A percentile compares a stretch with the other conserved stretches of the same genome.
Evolutionary conservation across 2,329 filamentous ascomycete genomes (phyloP).

Genomic region (Arachnopeziza araneosa): DNA sequence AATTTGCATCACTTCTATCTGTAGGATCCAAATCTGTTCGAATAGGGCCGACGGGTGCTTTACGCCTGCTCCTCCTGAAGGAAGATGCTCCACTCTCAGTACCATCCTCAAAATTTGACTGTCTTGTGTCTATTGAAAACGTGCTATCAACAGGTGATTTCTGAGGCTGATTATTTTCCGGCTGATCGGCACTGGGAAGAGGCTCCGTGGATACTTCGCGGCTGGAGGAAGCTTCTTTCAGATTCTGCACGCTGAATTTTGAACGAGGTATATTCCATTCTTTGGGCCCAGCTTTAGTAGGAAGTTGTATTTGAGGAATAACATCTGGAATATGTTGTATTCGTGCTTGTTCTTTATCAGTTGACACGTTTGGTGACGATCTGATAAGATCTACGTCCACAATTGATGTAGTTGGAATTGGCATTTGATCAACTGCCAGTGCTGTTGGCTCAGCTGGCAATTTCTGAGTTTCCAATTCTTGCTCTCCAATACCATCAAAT

Average conservation of each 20-base stretch:
- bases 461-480: background rate
- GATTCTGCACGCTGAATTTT: slow-evolving; percentile 25
- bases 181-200: slow-evolving; percentile 1
- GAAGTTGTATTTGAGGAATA: background rate
- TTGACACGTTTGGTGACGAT: background rate
- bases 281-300: slow-evolving; percentile 6
- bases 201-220: slow-evolving; percentile 8
- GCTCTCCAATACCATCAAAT: background rate
- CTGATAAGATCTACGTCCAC: background rate
- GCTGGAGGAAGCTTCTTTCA: slow-evolving; percentile 7
- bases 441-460: background rate
- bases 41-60: slow-evolving; percentile 46
- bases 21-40: slow-evolving; percentile 40
- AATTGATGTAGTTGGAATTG: background rate
- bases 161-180: slow-evolving; percentile 5
- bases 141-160: slow-evolving; percentile 32
- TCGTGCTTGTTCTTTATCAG: background rate
- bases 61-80: slow-evolving; percentile 21
- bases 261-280: slow-evolving; percentile 23
- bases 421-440: background rate
- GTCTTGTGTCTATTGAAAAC: slow-evolving; percentile 25
- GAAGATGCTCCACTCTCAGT: slow-evolving; percentile 12
- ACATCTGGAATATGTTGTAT: background rate
- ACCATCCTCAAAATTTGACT: slow-evolving; percentile 20
- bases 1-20: slow-evolving; percentile 28